Conservation (phyloP, 257 asterid genomes). For the Anisodus acutangulus region DNA sequence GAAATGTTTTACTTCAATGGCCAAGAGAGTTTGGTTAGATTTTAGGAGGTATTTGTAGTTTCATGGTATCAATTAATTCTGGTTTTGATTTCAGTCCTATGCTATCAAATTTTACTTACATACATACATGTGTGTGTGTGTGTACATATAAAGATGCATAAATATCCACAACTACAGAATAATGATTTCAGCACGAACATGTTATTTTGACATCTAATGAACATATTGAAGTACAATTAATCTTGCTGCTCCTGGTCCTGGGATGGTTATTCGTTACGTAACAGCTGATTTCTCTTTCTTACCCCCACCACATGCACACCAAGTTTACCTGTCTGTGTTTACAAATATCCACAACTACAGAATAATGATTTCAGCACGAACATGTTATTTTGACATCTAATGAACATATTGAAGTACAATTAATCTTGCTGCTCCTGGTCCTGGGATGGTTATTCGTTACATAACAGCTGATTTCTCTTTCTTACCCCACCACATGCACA, state of each 20-base stretch:
- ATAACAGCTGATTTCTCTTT: background rate
- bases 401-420: background rate
- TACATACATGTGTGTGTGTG: too few relatives aligned
- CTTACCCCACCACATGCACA: constrained; percentile 7
- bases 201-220: background rate
- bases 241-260: background rate
- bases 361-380: background rate
- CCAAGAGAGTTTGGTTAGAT: constrained; percentile 1
- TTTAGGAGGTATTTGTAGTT: constrained; percentile 5
- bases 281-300: constrained; percentile 15
- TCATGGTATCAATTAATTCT: background rate
- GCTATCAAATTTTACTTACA: background rate
- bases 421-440: background rate
- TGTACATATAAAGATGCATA: too few relatives aligned
- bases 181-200: background rate
- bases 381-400: background rate
- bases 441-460: background rate
- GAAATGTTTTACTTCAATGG: background rate
- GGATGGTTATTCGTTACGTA: background rate
- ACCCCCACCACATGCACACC: background rate
- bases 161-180: background rate
- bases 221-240: background rate
- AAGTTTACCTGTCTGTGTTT: background rate
- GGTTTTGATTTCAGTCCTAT: background rate
- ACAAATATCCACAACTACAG: background rate